Evolutionary conservation across 2,329 filamentous ascomycete species (phyloP), one percentile per base, ranked within the genome.

Genomic region (Microsporum canis): DNA sequence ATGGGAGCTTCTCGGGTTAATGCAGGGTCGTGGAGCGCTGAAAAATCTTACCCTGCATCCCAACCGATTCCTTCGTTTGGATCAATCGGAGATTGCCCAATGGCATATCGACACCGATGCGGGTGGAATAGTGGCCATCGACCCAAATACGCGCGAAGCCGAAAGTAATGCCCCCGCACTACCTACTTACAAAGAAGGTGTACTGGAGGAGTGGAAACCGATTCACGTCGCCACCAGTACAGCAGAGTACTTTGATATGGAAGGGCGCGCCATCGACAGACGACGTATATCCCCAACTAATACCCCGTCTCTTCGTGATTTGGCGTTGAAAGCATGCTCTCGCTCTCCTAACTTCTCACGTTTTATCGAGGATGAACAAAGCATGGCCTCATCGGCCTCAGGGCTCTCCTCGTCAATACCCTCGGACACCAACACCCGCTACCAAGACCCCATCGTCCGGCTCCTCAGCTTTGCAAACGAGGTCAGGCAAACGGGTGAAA

Each of bases 1-100:
- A 0, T 78, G 74, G 71, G 77, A 79, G 58, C 64, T 80, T 5
- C 63, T 79, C 14, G 69, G 70, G 60, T 68, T 79, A 2, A 71
- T 75, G 27, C 68, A 67, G 34, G 68, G 72, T 47, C 10, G 29
- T 6, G 73, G 73, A 3, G 69, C 73, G 27, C 60, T 77, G 55
- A 73, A 71, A 59, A 73, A 73, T 55, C 66, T 76, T 17, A 72
- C 67, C 2, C 69, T 74, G 14, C 72, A 69, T 23, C 75, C 75
- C 0, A 78, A 78, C 58, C 73, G 75, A 2, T 73, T 78, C 39
- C 38, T 68, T 12, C 43, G 58, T 17, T 45, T 65, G 6, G 45
- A 60, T 17, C 51, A 63, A 14, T 61, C 62, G 6, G 64, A 69
- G 38, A 67, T 75, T 45, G 67, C 66, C 5, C 62, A 69, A 47